Base-by-base conservation (phyloP, 225 moss, liverwort and hornwort species). In the Neckera pumila region DNA sequence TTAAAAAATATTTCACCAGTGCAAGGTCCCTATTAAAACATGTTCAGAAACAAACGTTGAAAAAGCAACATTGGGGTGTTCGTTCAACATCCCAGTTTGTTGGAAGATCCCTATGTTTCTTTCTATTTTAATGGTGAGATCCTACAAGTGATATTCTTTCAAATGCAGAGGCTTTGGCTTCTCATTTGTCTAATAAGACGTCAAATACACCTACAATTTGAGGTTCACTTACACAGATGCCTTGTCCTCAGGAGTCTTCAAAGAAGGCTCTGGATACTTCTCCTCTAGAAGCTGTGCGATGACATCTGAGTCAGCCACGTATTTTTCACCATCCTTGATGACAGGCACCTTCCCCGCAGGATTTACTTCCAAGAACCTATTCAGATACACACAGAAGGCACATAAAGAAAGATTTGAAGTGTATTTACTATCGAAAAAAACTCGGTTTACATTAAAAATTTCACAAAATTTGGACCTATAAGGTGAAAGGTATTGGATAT, bases 271-370 rank as follows among this genome's bases (percentile, higher is more conserved):
- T 12, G 95, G 95, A 70, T 88, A 93, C 53, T 94, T 93, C 80
- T 94, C 87, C 89, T 98, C 98, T 72, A 98, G 76, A 69, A 98
- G 51, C 87, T 94, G 90, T 28, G 96, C 90, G 83, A 98, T 98
- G 78, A 97, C 97, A 86, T 98, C 98, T 70, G 98, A 98, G 76
- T 98, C 98, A 6, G 97, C 84, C 65, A 98, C 90, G 89, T 93
- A 97, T 81, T 95, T 94, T 30, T 93, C 96, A 79, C 57, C 79
- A 42, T 79, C 58, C 42, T 79, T 59, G 79, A 79, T 79, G 79
- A 79, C 79, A 40, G 79, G 79, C 30, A 79, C 79, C 42, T 59
- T 79, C 40, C 79, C 58, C 26, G 12, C 27, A 79, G 79, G 79
- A 42, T 79, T 79, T 28, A 59, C 42, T 18, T 79, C 59, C 79